These are phyloP conservation scores for Coniochaeta hoffmannii DNA, from an alignment of 2,329 filamentous ascomycete species.

Conservation along the genomic window DNA sequence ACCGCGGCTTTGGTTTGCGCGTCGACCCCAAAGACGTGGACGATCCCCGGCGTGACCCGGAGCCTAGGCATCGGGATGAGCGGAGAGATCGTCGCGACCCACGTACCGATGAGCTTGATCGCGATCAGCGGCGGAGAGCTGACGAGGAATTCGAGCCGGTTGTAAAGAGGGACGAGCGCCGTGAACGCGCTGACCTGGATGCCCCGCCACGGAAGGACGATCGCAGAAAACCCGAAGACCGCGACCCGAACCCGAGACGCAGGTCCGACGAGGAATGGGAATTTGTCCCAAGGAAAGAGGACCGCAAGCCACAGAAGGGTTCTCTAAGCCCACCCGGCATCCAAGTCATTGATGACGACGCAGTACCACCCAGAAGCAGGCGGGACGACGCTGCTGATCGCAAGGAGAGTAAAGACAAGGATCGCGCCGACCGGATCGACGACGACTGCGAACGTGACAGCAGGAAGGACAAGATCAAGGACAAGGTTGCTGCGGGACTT, in stretches of 20 bases:
- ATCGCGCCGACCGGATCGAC: constrained; percentile 9
- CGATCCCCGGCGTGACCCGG: constrained; percentile 19
- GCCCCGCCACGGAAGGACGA: background rate
- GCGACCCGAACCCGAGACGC: background rate
- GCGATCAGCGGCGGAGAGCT: constrained; percentile 16
- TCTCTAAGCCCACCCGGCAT: background rate
- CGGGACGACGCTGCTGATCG: background rate
- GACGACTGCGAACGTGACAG: constrained; percentile 28
- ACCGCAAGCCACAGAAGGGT: background rate
- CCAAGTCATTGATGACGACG: background rate
- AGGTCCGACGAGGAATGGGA: constrained; percentile 2
- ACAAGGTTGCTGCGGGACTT: constrained; percentile 40
- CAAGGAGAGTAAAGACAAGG: constrained; percentile 1
- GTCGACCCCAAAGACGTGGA: constrained; percentile 28
- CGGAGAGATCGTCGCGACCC: constrained; percentile 27
- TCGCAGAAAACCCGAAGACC: background rate
- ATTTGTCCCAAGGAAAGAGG: constrained; percentile 1
- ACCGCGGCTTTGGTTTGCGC: constrained; percentile 46
- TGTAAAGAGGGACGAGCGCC: constrained; percentile 6
- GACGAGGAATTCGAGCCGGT: constrained; percentile 20
- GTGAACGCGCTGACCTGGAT: constrained; percentile 5
- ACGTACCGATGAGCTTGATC: constrained; percentile 14
- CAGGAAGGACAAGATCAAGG: constrained; percentile 34
- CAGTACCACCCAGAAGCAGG: background rate
- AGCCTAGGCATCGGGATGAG: constrained; percentile 30